Conservation (phyloP, 2,329 filamentous ascomycete genomes). For the Colletotrichum aenigma region DNA sequence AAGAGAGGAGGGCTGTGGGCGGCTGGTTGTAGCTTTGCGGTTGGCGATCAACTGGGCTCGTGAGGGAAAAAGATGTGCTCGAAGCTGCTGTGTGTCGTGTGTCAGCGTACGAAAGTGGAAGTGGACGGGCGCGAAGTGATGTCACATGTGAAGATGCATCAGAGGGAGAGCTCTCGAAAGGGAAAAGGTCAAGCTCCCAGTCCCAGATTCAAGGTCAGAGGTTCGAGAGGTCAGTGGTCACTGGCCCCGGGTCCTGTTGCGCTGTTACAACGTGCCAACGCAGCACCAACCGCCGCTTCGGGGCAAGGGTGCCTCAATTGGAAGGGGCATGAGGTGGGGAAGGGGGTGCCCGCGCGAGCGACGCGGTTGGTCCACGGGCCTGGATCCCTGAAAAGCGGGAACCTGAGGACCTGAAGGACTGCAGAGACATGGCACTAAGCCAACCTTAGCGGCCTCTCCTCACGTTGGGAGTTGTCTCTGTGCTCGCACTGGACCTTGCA, state of each 20-base stretch:
- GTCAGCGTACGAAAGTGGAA: constrained; percentile 12
- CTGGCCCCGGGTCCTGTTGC: not conserved
- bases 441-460: not conserved
- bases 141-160: constrained; percentile 21
- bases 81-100: not conserved
- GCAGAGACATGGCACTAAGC: not conserved
- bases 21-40: not conserved
- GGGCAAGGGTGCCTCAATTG: not conserved
- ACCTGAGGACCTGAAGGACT: not conserved
- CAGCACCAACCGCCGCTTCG: not conserved
- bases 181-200: not conserved
- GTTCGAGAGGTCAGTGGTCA: not conserved
- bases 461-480: not conserved
- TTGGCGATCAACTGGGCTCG: not conserved
- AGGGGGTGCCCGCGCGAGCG: not conserved
- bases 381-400: constrained; percentile 1
- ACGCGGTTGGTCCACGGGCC: constrained; percentile 6
- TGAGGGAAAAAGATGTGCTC: not conserved
- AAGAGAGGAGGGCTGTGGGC: not conserved
- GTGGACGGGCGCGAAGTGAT: constrained; percentile 17
- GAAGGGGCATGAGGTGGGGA: not conserved
- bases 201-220: not conserved
- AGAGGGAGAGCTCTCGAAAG: constrained; percentile 3
- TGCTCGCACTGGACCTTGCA: constrained; percentile 10
- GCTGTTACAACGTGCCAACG: not conserved